Evolutionary conservation across 805 yeast genomes (phyloP).

Genomic region (Candida odintsovae): DNA sequence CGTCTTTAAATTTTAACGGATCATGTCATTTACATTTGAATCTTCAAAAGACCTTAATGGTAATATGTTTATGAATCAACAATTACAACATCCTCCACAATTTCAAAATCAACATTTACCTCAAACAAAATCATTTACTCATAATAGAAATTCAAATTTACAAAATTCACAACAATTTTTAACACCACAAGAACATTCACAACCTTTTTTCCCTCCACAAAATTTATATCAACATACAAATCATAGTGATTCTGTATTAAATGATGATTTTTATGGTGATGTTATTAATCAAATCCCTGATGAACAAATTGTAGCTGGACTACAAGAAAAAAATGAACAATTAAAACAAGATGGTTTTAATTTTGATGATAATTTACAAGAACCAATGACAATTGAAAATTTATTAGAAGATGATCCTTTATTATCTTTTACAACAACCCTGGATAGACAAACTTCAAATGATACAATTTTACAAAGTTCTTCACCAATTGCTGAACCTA

Average conservation of each 20-base stretch:
- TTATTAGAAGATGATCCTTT: conserved; percentile 24
- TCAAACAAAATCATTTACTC: neutral
- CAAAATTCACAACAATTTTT: neutral
- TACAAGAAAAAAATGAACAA: conserved; percentile 11
- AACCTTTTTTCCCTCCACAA: neutral
- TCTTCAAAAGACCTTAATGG: neutral
- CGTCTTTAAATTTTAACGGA: neutral
- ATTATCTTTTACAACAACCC: conserved; percentile 19
- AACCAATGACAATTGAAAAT: conserved; percentile 19
- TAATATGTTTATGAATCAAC: neutral
- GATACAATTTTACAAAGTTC: conserved; percentile 23
- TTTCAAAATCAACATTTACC: neutral
- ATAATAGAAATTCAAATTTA: neutral
- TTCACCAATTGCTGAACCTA: conserved; percentile 11
- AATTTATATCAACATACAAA: neutral
- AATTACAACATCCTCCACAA: neutral
- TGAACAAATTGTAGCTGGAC: conserved; percentile 17
- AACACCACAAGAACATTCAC: neutral
- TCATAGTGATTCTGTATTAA: neutral
- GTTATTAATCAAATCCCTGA: conserved; percentile 14
- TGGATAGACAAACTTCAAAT: conserved; percentile 24
- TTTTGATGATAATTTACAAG: conserved; percentile 4
- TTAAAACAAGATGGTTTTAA: conserved; percentile 3
- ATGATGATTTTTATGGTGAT: conserved; percentile 12
- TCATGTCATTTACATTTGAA: neutral